These are phyloP conservation scores for Hexamita inflata DNA, from an alignment of 208 protist species.

Conservation along the genomic window DNA sequence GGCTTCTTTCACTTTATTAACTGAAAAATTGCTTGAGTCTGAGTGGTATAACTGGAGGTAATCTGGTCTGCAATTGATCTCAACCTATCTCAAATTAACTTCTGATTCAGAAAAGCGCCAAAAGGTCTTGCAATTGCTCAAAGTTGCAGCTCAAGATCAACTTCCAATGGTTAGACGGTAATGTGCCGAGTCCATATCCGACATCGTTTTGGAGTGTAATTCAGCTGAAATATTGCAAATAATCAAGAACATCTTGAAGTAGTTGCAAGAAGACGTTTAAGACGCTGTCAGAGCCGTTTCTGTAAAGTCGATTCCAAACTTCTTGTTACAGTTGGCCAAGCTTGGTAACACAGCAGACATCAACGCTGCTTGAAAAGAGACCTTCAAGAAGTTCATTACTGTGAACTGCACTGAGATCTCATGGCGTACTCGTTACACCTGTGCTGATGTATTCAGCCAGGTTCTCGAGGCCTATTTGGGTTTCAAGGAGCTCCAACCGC, in stretches of 20 bases:
- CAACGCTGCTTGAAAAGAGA: background rate
- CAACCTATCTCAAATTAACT: background rate
- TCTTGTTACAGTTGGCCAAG: background rate
- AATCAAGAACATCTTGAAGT: background rate
- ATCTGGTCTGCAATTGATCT: background rate
- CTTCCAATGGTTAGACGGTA: background rate
- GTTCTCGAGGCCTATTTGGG: background rate
- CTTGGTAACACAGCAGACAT: background rate
- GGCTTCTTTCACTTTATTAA: background rate
- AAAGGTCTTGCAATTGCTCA: background rate
- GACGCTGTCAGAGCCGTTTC: background rate
- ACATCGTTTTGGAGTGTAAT: background rate
- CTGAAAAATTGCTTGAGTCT: background rate
- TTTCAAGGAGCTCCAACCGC: background rate
- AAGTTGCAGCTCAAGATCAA: background rate
- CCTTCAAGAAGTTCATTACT: background rate
- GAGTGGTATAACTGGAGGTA: background rate
- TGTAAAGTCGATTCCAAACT: background rate
- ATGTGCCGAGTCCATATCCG: background rate
- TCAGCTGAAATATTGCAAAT: background rate
- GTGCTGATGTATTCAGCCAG: background rate
- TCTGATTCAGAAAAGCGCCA: background rate
- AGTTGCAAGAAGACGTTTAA: background rate
- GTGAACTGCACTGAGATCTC: background rate
- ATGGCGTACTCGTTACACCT: background rate